Evolutionary conservation across 2,329 filamentous ascomycete genomes (phyloP).

Genomic region (Periconia macrospinosa): DNA sequence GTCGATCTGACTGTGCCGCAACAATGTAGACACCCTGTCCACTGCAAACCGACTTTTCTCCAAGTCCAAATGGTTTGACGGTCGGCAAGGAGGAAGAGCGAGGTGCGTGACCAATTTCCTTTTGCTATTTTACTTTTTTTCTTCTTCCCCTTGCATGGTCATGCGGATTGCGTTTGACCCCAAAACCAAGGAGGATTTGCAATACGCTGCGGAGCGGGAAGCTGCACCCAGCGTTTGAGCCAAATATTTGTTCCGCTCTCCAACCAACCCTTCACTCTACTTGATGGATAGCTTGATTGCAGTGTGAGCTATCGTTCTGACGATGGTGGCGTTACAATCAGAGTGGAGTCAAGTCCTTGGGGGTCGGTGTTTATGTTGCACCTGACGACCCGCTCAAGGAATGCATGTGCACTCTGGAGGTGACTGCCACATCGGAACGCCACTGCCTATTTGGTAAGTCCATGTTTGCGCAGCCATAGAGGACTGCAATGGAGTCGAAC

Average conservation of each 20-base stretch:
- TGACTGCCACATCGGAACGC: neutral
- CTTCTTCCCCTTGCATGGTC: constrained; percentile 2
- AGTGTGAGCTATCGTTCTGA: neutral
- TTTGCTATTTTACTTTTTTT: constrained; percentile 10
- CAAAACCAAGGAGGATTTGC: neutral
- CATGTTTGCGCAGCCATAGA: neutral
- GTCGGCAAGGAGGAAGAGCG: constrained; percentile 13
- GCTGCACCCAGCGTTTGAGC: neutral
- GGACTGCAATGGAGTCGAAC: neutral
- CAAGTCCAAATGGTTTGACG: constrained; percentile 8
- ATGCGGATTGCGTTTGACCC: neutral
- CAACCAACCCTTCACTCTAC: neutral
- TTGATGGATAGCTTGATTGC: too few species aligned
- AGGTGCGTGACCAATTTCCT: constrained; percentile 32
- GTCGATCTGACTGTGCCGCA: neutral
- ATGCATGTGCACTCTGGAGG: neutral
- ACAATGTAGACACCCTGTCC: constrained; percentile 16
- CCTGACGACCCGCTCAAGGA: neutral
- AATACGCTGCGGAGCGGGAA: neutral
- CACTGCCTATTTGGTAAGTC: neutral
- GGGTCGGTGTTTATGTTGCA: neutral
- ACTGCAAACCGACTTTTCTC: constrained; percentile 4
- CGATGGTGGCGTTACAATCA: neutral
- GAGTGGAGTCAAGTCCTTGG: neutral
- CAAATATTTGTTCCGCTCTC: neutral